Evolutionary conservation across 2,329 filamentous ascomycete species (phyloP).

Genomic region (Tolypocladium tropicale): DNA sequence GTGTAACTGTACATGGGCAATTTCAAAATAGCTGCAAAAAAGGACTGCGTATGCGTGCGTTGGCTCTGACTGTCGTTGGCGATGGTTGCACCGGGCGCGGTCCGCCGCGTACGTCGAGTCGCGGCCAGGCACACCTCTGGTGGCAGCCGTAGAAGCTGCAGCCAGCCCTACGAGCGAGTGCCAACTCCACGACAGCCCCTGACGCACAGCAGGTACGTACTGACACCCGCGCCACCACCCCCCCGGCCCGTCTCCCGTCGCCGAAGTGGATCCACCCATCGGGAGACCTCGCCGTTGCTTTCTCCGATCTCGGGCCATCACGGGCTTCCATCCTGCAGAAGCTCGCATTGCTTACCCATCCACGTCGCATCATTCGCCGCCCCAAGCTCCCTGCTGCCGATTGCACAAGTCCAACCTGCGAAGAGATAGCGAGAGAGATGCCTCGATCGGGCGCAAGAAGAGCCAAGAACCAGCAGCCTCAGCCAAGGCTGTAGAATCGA

Average conservation of each 20-base stretch:
- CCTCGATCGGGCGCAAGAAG: neutral
- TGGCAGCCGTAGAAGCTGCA: too few species aligned
- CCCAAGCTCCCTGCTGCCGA: neutral
- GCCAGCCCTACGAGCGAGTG: too few species aligned
- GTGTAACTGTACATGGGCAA: too few species aligned
- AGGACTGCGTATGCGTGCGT: too few species aligned
- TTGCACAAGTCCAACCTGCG: too few species aligned
- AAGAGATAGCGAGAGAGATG: neutral
- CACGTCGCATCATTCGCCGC: neutral
- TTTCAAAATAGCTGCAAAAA: too few species aligned
- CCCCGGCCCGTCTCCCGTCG: neutral
- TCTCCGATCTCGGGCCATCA: slow-evolving; percentile 2
- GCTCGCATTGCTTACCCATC: neutral
- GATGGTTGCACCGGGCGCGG: too few species aligned
- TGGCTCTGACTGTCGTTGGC: too few species aligned
- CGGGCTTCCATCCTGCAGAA: neutral
- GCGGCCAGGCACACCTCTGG: too few species aligned
- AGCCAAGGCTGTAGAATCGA: neutral
- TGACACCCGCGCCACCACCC: too few species aligned
- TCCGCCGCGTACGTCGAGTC: too few species aligned
- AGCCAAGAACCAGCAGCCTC: neutral
- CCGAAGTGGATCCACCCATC: neutral
- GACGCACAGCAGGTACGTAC: neutral
- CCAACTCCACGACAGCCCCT: too few species aligned
- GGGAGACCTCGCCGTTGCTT: neutral